Conservation (phyloP, 1,284 basidiomycete genomes). For the Ceratobasidium sp. region DNA sequence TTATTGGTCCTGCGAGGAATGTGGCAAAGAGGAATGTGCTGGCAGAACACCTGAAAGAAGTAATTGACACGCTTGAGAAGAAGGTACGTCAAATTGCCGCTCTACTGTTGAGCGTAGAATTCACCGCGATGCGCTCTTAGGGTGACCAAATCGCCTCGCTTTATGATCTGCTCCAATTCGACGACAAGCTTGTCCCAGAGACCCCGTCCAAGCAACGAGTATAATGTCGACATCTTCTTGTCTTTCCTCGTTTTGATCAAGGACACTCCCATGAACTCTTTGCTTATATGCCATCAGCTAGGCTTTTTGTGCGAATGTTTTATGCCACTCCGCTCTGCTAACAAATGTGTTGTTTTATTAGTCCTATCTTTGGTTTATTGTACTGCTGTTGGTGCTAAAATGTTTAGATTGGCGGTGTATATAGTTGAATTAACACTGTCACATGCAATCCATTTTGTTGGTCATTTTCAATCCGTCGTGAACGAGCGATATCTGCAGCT, state of each 20-base stretch:
- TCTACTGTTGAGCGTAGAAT: not conserved
- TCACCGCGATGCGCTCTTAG: constrained; percentile 57
- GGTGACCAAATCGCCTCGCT: constrained; percentile 89
- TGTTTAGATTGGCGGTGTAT: constrained; percentile 6
- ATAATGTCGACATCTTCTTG: not conserved
- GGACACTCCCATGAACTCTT: constrained; percentile 5
- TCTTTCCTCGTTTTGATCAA: not conserved
- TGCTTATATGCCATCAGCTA: not conserved
- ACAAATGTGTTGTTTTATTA: not conserved
- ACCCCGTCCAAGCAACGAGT: constrained; percentile 21
- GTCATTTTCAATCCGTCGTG: no score
- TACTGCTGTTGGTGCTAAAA: not conserved
- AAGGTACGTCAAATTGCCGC: constrained; percentile 66
- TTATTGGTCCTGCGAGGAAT: constrained; percentile 84
- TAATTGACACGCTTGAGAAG: constrained; percentile 87
- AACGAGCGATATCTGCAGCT: no score
- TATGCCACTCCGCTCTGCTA: not conserved
- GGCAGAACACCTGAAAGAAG: constrained; percentile 85
- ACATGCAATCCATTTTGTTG: constrained; percentile 17
- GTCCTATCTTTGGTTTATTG: constrained; percentile 1
- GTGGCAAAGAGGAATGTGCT: constrained; percentile 81
- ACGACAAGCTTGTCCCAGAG: constrained; percentile 59
- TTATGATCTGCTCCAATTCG: constrained; percentile 79
- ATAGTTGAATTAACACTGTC: not conserved
- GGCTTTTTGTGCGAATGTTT: not conserved